Evolutionary conservation across 2,329 filamentous ascomycete genomes (phyloP).

Genomic region (Cryphonectria radicalis): DNA sequence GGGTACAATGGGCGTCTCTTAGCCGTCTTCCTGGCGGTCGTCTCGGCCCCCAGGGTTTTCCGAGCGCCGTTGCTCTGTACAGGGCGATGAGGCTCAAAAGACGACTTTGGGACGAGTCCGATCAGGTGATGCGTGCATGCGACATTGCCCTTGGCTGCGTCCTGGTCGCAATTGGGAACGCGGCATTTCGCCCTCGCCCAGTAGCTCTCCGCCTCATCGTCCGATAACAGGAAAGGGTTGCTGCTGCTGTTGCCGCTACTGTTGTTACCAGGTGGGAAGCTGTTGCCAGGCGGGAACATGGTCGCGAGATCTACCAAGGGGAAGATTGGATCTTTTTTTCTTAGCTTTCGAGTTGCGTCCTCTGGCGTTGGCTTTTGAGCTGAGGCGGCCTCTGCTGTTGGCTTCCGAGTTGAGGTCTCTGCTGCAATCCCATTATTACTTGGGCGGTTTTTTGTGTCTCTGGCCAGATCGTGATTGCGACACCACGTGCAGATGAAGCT

Average conservation of each 20-base stretch:
- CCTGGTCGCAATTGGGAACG: constrained; percentile 21
- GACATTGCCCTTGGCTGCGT: constrained; percentile 13
- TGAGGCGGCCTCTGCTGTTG: not conserved
- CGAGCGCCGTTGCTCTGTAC: constrained; percentile 15
- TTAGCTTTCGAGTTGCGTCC: not conserved
- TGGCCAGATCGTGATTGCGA: not conserved
- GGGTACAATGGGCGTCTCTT: constrained; percentile 18
- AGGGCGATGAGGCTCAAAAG: not conserved
- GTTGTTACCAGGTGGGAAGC: not conserved
- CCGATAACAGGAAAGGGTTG: constrained; percentile 24
- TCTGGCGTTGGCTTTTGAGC: not conserved
- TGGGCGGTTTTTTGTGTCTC: not conserved
- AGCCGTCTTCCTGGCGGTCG: constrained; percentile 28
- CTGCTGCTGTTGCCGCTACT: constrained; percentile 5
- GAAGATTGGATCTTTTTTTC: not conserved
- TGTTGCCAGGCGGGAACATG: constrained; percentile 3
- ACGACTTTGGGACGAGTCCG: constrained; percentile 19
- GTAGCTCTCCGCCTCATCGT: constrained; percentile 17
- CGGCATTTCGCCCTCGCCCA: constrained; percentile 25
- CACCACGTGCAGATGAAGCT: constrained; percentile 28
- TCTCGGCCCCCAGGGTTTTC: constrained; percentile 25
- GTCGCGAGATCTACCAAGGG: not conserved
- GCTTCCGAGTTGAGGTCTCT: not conserved
- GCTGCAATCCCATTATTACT: constrained; percentile 15
- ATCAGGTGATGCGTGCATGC: constrained; percentile 22